Percentiles rank a stretch among this genome's conserved stretches.
Evolutionary conservation across 73 alveolate genomes (phyloP).

Genomic region (Paramecium tetraurelia): DNA sequence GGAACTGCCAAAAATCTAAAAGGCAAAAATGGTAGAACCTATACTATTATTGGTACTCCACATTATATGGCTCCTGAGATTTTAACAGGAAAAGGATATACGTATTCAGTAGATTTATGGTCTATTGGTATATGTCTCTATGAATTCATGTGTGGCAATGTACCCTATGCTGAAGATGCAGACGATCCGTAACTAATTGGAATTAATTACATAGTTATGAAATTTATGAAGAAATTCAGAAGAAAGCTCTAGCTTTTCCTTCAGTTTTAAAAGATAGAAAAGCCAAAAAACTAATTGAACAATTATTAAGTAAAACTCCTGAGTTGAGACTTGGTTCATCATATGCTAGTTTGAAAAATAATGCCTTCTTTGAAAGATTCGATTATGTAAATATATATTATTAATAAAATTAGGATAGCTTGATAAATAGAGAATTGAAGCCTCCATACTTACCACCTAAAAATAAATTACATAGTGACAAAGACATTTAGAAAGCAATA

Average conservation of each 20-base stretch:
- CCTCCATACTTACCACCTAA: conserved; percentile 51
- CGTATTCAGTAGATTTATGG: conserved; percentile 67
- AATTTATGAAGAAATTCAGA: conserved; percentile 35
- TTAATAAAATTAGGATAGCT: not conserved
- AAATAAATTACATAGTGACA: conserved; percentile 33
- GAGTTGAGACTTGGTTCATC: conserved; percentile 48
- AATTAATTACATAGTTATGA: conserved; percentile 41
- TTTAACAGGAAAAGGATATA: conserved; percentile 64
- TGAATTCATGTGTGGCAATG: conserved; percentile 67
- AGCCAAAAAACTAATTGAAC: conserved; percentile 50
- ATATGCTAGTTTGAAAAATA: conserved; percentile 30
- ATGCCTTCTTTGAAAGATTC: conserved; percentile 26
- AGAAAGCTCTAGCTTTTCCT: conserved; percentile 51
- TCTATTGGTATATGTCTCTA: conserved; percentile 61
- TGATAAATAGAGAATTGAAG: conserved; percentile 36
- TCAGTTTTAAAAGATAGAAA: not conserved
- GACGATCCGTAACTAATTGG: conserved; percentile 40
- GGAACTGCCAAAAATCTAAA: conserved; percentile 74
- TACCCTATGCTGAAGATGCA: conserved; percentile 65
- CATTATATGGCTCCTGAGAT: conserved; percentile 29
- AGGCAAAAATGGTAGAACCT: conserved; percentile 58
- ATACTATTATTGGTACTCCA: conserved; percentile 51
- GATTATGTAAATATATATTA: not conserved
- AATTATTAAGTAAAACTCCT: conserved; percentile 53
- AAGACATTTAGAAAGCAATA: conserved; percentile 34